A percentile compares a stretch with the other conserved stretches of the same genome.
Conservation (phyloP, 2,329 filamentous ascomycete species). For the Colletotrichum sojae region DNA sequence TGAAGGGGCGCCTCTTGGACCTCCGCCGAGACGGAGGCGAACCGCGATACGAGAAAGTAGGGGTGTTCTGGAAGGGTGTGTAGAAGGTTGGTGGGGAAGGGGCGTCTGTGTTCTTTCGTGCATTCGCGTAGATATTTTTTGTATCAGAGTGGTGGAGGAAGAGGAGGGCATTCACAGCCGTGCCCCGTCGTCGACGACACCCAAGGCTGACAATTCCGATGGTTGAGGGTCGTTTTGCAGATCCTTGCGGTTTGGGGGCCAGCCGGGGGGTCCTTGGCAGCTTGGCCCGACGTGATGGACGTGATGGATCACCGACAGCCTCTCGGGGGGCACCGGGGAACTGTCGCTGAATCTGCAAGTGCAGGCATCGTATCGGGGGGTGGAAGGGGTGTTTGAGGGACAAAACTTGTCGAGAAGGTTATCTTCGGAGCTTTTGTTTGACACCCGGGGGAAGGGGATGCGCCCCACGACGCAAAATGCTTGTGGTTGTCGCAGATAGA, state of each 20-base stretch:
- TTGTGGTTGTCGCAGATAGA: slow-evolving; percentile 35
- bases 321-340: slow-evolving; percentile 16
- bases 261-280: slow-evolving; percentile 11
- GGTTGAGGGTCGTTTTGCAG: slow-evolving; percentile 1
- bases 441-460: slow-evolving; percentile 9
- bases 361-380: slow-evolving; percentile 23
- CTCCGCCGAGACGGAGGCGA: slow-evolving; percentile 27
- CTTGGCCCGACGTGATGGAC: neutral
- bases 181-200: slow-evolving; percentile 6
- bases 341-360: slow-evolving; percentile 27
- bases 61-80: slow-evolving; percentile 28
- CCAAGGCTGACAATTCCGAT: slow-evolving; percentile 19
- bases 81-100: slow-evolving; percentile 30
- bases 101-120: slow-evolving; percentile 12
- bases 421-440: slow-evolving; percentile 38
- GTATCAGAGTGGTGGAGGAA: slow-evolving; percentile 34
- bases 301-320: neutral
- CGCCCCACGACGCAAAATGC: neutral
- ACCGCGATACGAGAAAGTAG: slow-evolving; percentile 18
- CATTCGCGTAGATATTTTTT: slow-evolving; percentile 29
- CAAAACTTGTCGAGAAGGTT: slow-evolving; percentile 26
- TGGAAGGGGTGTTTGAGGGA: neutral
- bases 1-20: neutral
- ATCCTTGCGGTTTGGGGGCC: slow-evolving; percentile 14
- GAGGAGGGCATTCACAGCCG: slow-evolving; percentile 3